Evolutionary conservation across 306 rosid genomes (phyloP), one percentile per base, ranked within the genome.

Genomic region (Alnus glutinosa): DNA sequence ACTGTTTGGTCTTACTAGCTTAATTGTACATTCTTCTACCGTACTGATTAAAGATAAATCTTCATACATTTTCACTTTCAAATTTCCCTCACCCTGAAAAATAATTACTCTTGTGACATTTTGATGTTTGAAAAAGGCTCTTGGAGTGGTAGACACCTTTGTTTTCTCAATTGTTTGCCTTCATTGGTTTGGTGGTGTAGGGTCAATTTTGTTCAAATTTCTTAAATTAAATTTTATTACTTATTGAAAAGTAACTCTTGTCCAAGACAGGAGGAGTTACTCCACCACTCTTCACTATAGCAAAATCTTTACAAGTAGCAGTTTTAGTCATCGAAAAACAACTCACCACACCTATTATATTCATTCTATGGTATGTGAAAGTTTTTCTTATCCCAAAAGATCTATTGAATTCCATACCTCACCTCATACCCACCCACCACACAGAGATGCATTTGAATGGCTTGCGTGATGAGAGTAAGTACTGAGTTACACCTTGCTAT

Each of bases 1-100:
- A 19, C 42, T 34, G 49, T 61, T 68, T 32, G 30, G 34, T 75
- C 52, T 46, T 66, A 30, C 66, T 76, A 36, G 77, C 70, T 83
- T 51, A 30, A 19, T 32, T 66, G 18, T 54, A 76, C 44, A 3
- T 4, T 19, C n/a, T 11, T 62, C 37, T 37, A 42, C 32, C 7
- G 7, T 68, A 42, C 71, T 37, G 70, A 64, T 42, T 10, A 67
- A 67, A n/a, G 51, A 68, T 39, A 9, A n/a, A 42, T 42, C 51
- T 37, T 68, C 72, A 36, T 39, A 39, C 51, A 7, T 68, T 49
- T 44, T 18, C 15, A 4, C 14, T 15, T 2, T 18, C n/a, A 7
- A 11, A 16, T 18, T 42, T 44, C 13, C 32, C 51, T 18, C 42
- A 37, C 51, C 23, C 50, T 68, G 28, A 42, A 68, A 67, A 42